A percentile compares a stretch with the other conserved stretches of the same genome.
These are phyloP conservation scores for Podila clonocystis DNA, from an alignment of 192 early-diverging fungal species.

Conservation along the genomic window DNA sequence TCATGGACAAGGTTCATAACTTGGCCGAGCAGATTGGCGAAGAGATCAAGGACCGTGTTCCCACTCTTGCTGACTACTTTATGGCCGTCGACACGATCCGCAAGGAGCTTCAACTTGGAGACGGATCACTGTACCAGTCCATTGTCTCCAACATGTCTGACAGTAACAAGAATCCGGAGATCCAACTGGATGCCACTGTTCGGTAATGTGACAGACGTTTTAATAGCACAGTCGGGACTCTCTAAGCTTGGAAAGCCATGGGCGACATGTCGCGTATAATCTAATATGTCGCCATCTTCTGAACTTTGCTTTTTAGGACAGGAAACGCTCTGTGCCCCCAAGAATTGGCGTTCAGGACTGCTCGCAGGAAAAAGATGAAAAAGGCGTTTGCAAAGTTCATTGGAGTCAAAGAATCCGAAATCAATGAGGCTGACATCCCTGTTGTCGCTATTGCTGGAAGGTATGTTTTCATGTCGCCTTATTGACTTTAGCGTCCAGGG, in stretches of 20 bases:
- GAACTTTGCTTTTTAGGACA: conserved; percentile 22
- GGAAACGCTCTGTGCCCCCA: conserved; percentile 53
- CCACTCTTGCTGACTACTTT: conserved; percentile 47
- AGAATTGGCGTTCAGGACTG: conserved; percentile 57
- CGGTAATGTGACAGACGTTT: conserved; percentile 20
- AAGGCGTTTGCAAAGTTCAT: conserved; percentile 83
- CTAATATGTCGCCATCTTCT: conserved; percentile 8
- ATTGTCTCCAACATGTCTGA: conserved; percentile 44
- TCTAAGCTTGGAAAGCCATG: too few relatives aligned
- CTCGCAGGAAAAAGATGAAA: conserved; percentile 60
- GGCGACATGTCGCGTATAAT: conserved; percentile 2
- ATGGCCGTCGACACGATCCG: conserved; percentile 29
- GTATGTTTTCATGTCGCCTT: conserved; percentile 14
- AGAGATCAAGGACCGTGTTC: conserved; percentile 46
- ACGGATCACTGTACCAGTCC: conserved; percentile 47
- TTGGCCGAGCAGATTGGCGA: conserved; percentile 39
- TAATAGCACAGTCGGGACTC: neutral
- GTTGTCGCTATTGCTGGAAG: conserved; percentile 75
- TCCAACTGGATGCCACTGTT: conserved; percentile 53
- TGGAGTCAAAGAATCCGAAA: conserved; percentile 67
- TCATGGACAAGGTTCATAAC: conserved; percentile 39
- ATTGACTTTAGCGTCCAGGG: neutral
- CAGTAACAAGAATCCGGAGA: conserved; percentile 52
- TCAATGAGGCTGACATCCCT: conserved; percentile 77
- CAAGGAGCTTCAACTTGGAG: conserved; percentile 43